Evolutionary conservation across 192 early-diverging fungal genomes (phyloP), one percentile per base, ranked within the genome.

Genomic region (Gonapodya prolifera): DNA sequence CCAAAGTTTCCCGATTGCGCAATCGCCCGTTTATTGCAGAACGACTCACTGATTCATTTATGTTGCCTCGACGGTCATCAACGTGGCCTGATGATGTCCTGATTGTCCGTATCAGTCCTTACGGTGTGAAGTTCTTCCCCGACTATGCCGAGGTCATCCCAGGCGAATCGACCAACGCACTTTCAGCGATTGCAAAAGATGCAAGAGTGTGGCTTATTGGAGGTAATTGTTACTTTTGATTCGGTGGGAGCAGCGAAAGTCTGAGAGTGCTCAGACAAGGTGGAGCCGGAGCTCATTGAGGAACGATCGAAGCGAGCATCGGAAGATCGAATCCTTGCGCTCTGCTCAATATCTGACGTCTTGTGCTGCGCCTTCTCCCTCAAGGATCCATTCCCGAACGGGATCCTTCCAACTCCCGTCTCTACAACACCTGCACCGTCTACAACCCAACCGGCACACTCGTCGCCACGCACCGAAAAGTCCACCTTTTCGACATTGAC

Each of bases 401-500:
- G 1, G 89, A 34, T n/a, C 13, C 69, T 23, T 33, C n/a, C 8
- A 34, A 74, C 8, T 30, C 61, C 69, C 81, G 79, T 75, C 84
- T 92, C 36, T 95, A 89, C 84, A 96, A 96, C 81, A 95, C 94
- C 1, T 91, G 91, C 69, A 92, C 93, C 0, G 86, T 94, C 2
- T 96, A 90, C 82, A 81, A 88, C 73, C 94, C 93, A 0, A 78
- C 84, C 1, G 86, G 91, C 34, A 77, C 83, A 2, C 81, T 91
- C 32, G 80, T 92, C 77, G 90, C 87, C 0, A 87, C 79, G 69
- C 92, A 93, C 83, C 85, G 90, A 75, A 94, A 86, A 77, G 87
- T 95, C 16, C 96, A 99, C 78, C 84, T 99, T 76, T 99, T 99
- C 83, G 95, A 99, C 81, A 96, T 99, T 77, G 91, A 97, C 83